Evolutionary conservation across 345 rosid genomes (phyloP).

Genomic region (Eucalyptus cloeziana): DNA sequence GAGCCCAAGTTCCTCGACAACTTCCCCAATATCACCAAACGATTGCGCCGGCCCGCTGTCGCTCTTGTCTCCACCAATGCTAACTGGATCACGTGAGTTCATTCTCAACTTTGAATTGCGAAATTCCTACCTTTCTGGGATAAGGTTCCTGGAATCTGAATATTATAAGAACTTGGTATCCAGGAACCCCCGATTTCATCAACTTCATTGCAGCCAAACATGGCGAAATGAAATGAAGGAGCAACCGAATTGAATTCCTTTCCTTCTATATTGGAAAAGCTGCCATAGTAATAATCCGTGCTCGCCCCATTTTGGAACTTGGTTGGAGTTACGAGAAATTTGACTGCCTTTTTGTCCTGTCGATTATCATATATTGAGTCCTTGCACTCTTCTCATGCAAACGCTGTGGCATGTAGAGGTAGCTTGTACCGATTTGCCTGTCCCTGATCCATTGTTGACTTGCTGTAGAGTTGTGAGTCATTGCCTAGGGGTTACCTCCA

Average conservation of each 20-base stretch:
- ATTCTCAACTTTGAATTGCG: not conserved
- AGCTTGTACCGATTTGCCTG: not conserved
- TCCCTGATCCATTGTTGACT: not conserved
- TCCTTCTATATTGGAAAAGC: not conserved
- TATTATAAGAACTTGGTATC: not conserved
- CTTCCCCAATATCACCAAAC: constrained; percentile 65
- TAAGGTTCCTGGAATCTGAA: not conserved
- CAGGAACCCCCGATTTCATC: not conserved
- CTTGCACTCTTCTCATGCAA: not conserved
- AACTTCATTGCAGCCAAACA: not conserved
- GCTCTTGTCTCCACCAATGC: constrained; percentile 91
- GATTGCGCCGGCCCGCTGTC: constrained; percentile 89
- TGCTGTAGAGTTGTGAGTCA: not conserved
- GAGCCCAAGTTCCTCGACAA: constrained; percentile 88
- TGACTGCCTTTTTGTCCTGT: not conserved
- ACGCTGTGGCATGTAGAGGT: not conserved
- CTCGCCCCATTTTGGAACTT: not conserved
- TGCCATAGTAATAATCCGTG: not conserved
- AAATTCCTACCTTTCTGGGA: not conserved
- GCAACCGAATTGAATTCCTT: not conserved
- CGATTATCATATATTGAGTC: not conserved
- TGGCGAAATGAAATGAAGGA: not conserved
- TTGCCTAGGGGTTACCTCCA: not conserved
- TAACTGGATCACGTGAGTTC: constrained; percentile 88
- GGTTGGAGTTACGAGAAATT: not conserved